phyloP scores from a whole-genome alignment of 352 stramenopile species.

The Halophytophthora batemanensis region DNA sequence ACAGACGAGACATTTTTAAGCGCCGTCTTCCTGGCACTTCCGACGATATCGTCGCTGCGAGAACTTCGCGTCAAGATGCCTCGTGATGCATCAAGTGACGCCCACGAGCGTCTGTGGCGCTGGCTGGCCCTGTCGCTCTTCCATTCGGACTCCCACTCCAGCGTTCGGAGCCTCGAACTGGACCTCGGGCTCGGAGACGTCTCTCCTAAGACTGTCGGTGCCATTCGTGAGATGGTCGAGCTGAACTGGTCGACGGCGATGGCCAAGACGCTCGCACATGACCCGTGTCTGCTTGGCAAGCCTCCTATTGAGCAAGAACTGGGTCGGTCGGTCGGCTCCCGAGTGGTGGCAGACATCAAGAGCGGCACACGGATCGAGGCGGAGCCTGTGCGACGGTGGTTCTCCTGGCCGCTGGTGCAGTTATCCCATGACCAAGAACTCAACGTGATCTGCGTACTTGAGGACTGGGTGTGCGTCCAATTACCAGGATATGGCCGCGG shows the following conservation, averaged over 20 bases:
- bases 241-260: conserved; percentile 13
- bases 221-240: conserved; percentile 2
- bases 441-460: conserved; percentile 2
- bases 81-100: background rate
- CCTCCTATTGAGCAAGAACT: background rate
- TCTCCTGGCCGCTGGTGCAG: conserved; percentile 9
- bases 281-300: background rate
- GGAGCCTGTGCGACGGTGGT: conserved; percentile 13
- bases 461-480: conserved; percentile 21
- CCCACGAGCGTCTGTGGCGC: conserved; percentile 6
- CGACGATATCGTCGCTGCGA: conserved; percentile 7
- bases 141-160: conserved; percentile 11
- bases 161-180: conserved; percentile 4
- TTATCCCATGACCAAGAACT: conserved; percentile 8
- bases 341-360: conserved; percentile 9
- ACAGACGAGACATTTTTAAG: conserved; percentile 4
- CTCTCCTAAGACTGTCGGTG: conserved; percentile 8
- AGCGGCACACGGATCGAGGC: conserved; percentile 12
- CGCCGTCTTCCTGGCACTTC: conserved; percentile 12
- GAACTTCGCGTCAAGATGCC: conserved; percentile 9
- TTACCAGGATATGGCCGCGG: conserved; percentile 19
- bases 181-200: conserved; percentile 17
- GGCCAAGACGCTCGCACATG: conserved; percentile 2
- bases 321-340: background rate
- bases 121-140: conserved; percentile 23